phyloP scores from a whole-genome alignment of 345 rosid genomes.

The Salix purpurea region DNA sequence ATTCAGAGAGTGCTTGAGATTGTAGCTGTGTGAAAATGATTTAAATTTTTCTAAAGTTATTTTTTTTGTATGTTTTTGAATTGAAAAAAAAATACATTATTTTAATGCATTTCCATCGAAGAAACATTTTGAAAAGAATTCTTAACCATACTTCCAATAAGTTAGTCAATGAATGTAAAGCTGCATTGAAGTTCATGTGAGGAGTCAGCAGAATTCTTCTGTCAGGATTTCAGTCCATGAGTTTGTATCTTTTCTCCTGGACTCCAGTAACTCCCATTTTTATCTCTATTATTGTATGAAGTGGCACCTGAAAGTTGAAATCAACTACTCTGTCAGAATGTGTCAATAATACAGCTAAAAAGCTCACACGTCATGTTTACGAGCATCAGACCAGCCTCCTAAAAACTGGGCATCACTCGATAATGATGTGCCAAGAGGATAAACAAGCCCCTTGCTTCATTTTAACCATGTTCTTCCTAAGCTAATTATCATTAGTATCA shows the following conservation, averaged over 20 bases:
- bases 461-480: background rate
- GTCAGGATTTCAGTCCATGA: constrained; percentile 64
- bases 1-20: no score
- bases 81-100: no score
- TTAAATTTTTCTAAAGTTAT: no score
- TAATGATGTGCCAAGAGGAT: background rate
- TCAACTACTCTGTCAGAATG: background rate
- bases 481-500: background rate
- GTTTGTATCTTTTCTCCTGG: constrained; percentile 96
- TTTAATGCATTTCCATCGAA: no score
- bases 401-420: background rate
- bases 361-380: background rate
- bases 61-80: no score
- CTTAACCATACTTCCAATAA: no score
- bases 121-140: no score
- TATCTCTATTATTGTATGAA: constrained; percentile 97
- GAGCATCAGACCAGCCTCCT: background rate
- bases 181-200: background rate
- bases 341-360: background rate
- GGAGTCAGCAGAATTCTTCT: background rate
- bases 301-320: constrained; percentile 70
- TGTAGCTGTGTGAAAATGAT: no score
- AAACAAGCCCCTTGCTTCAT: background rate
- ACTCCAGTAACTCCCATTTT: constrained; percentile 99
- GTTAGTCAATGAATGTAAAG: background rate